phyloP scores from a whole-genome alignment of 805 yeast genomes.

The Ogataea sp. region DNA sequence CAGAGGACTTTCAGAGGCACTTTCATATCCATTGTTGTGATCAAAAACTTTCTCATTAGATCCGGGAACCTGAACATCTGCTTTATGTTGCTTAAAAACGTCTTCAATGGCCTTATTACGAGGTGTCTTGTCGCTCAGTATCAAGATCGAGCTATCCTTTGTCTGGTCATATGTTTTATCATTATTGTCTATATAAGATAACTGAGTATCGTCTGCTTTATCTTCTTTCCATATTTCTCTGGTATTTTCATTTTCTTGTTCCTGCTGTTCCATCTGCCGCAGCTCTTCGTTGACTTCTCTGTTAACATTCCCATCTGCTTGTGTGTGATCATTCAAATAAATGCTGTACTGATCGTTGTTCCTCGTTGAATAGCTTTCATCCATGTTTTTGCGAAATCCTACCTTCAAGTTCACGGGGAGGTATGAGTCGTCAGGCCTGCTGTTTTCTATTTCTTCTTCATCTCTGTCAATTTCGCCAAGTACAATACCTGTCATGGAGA shows the following conservation, averaged over 20 bases:
- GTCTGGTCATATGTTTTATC: too few relatives aligned
- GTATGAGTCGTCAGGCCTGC: slow-evolving; percentile 12
- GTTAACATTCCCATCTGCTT: slow-evolving; percentile 13
- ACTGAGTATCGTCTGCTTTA: not conserved
- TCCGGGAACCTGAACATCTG: too few relatives aligned
- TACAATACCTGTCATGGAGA: slow-evolving; percentile 19
- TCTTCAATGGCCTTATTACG: too few relatives aligned
- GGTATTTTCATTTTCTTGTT: slow-evolving; percentile 1
- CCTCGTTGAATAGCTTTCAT: not conserved
- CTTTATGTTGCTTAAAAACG: too few relatives aligned
- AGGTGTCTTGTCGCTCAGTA: too few relatives aligned
- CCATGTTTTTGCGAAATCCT: not conserved
- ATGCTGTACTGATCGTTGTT: not conserved
- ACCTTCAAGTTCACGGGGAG: slow-evolving; percentile 12
- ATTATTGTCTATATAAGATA: not conserved
- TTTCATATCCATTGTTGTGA: too few relatives aligned
- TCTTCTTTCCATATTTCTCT: not conserved
- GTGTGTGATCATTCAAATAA: slow-evolving; percentile 7
- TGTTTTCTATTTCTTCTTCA: slow-evolving; percentile 8
- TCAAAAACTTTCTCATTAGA: too few relatives aligned
- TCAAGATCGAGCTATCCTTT: too few relatives aligned
- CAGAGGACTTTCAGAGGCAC: too few relatives aligned
- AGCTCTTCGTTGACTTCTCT: slow-evolving; percentile 12
- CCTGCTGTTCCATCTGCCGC: slow-evolving; percentile 5
- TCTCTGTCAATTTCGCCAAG: slow-evolving; percentile 11